A percentile compares a stretch with the other conserved stretches of the same genome.
These are phyloP conservation scores for Coffea humblotiana DNA, from an alignment of 305 asterid species.

Conservation along the genomic window DNA sequence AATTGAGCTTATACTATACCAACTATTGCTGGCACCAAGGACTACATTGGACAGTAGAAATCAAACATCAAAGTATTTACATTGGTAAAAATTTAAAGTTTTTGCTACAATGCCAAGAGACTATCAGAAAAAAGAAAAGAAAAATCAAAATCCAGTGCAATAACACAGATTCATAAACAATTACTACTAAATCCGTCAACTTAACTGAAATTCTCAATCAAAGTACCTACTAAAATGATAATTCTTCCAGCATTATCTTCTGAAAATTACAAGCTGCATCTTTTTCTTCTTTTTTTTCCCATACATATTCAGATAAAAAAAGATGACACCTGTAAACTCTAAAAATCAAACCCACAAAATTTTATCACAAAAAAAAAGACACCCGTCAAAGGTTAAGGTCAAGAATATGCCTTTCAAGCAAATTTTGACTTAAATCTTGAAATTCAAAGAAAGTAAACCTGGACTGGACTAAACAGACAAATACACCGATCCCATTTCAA, in stretches of 20 bases:
- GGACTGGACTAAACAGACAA: background rate
- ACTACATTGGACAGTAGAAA: background rate
- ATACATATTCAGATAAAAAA: background rate
- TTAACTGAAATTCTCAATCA: background rate
- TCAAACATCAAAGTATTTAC: background rate
- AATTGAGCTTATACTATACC: background rate
- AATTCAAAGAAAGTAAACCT: background rate
- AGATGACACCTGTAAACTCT: background rate
- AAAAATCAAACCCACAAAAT: background rate
- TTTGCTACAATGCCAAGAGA: background rate
- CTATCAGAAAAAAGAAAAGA: background rate
- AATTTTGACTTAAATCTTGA: constrained; percentile 10
- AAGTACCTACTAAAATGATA: background rate
- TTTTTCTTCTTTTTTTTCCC: background rate
- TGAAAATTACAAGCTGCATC: background rate
- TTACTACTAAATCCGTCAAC: background rate
- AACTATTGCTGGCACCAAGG: background rate
- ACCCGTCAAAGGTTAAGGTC: background rate
- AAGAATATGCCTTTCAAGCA: background rate
- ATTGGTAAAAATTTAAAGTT: background rate
- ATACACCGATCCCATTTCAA: constrained; percentile 11
- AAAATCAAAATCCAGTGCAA: background rate
- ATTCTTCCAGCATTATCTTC: background rate
- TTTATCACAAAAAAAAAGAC: background rate
- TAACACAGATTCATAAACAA: constrained; percentile 3